Conservation (phyloP, 768 basidiomycete species). For the Pholiota molesta region DNA sequence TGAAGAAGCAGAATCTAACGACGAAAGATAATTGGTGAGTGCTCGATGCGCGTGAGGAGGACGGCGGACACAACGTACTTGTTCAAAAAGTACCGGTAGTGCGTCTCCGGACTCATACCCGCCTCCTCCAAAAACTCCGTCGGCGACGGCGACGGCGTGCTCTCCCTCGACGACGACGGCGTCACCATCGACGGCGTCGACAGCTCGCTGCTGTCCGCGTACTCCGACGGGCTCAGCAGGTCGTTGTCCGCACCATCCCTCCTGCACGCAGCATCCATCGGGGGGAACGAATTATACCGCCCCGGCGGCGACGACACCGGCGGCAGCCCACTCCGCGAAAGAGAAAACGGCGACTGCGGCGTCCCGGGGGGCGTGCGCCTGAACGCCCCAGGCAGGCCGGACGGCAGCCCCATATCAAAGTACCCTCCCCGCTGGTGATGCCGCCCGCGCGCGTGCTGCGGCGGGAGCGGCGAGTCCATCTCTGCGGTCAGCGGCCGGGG, state of each 20-base stretch:
- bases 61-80: slow-evolving; percentile 51
- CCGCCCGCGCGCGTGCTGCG: slow-evolving; percentile 23
- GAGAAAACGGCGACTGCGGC: slow-evolving; percentile 32
- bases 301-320: slow-evolving; percentile 28
- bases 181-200: slow-evolving; percentile 52
- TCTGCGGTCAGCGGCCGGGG: not conserved
- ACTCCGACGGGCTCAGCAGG: not conserved
- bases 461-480: not conserved
- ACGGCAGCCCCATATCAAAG: slow-evolving; percentile 44
- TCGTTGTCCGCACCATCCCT: slow-evolving; percentile 6
- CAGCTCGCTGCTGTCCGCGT: slow-evolving; percentile 30
- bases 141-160: slow-evolving; percentile 46
- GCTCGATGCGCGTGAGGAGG: not conserved
- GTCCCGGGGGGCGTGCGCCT: slow-evolving; percentile 55
- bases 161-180: slow-evolving; percentile 44
- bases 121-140: slow-evolving; percentile 31
- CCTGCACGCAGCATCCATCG: slow-evolving; percentile 9
- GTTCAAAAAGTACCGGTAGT: slow-evolving; percentile 66
- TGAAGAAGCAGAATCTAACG: slow-evolving; percentile 80
- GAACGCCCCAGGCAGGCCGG: slow-evolving; percentile 25
- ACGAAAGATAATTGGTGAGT: slow-evolving; percentile 12
- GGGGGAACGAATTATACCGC: slow-evolving; percentile 42
- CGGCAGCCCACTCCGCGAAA: slow-evolving; percentile 15
- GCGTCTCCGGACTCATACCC: slow-evolving; percentile 35
- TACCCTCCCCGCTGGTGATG: slow-evolving; percentile 66